phyloP scores from a whole-genome alignment of 345 rosid genomes.

The Eucalyptus sideroxylon region DNA sequence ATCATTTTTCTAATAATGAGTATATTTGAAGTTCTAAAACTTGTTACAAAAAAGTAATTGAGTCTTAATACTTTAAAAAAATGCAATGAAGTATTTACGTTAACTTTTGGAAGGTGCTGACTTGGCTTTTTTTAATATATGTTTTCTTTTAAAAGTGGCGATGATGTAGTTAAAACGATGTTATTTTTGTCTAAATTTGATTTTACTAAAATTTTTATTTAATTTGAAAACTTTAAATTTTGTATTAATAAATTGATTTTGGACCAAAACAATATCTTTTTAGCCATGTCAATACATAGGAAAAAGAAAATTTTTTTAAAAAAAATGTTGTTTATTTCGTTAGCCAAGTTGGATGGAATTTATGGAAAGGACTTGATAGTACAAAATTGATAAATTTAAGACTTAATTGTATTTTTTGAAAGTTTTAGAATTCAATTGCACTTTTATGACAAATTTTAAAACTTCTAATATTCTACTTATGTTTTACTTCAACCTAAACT shows the following conservation, averaged over 20 bases:
- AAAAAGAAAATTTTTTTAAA: too few species aligned
- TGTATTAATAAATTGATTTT: background rate
- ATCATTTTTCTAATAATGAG: background rate
- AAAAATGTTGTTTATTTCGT: accelerated
- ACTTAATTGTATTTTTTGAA: too few species aligned
- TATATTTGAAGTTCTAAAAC: accelerated
- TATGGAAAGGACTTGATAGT: too few species aligned
- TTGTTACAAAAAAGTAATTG: accelerated
- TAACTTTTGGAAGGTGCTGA: background rate
- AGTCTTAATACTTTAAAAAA: too few species aligned
- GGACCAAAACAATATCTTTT: too few species aligned
- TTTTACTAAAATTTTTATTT: too few species aligned
- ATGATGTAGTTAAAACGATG: background rate
- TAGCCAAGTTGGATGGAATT: background rate
- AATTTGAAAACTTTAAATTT: too few species aligned
- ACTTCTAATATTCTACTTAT: background rate
- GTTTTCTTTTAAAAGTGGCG: background rate
- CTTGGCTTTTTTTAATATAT: too few species aligned
- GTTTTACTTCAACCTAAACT: background rate
- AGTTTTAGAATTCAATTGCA: accelerated
- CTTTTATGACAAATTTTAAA: too few species aligned
- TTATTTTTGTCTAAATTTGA: background rate
- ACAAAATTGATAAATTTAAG: too few species aligned
- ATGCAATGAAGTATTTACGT: accelerated
- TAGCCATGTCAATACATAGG: background rate